Percentiles rank a stretch among this genome's conserved stretches.
Evolutionary conservation across 345 rosid species (phyloP).

Genomic region (Isatis tinctoria): DNA sequence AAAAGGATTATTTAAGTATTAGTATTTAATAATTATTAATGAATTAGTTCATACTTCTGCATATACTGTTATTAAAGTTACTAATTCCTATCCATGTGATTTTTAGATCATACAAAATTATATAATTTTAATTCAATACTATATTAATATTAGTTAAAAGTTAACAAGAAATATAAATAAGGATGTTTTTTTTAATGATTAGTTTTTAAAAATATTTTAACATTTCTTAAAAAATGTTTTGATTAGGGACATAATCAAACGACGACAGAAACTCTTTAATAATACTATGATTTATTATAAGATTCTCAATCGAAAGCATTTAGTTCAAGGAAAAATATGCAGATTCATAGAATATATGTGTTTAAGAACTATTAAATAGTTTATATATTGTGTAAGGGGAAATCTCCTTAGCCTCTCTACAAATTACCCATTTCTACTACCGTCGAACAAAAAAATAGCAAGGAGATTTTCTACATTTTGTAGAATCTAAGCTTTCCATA

Average conservation of each 20-base stretch:
- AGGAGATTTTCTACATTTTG: neutral
- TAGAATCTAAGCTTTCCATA: neutral
- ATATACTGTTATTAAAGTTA: neutral
- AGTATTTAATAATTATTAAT: neutral
- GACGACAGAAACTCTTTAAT: neutral
- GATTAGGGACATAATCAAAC: neutral
- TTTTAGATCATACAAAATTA: neutral
- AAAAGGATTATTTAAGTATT: neutral
- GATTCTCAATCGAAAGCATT: neutral
- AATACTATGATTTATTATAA: neutral
- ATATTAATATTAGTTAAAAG: neutral
- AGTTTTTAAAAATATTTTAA: too few species aligned
- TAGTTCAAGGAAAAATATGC: neutral
- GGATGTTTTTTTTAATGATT: neutral
- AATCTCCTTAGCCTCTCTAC: neutral
- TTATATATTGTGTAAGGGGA: neutral
- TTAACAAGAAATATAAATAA: neutral
- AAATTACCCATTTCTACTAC: neutral
- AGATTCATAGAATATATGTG: neutral
- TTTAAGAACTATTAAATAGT: neutral
- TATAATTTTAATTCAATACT: neutral
- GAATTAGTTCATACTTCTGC: neutral
- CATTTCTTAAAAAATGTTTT: neutral
- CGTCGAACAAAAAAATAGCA: neutral
- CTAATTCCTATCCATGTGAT: neutral